These are phyloP conservation scores for Phanerodontia chrysosporium DNA, from an alignment of 768 basidiomycete genomes.

Conservation along the genomic window DNA sequence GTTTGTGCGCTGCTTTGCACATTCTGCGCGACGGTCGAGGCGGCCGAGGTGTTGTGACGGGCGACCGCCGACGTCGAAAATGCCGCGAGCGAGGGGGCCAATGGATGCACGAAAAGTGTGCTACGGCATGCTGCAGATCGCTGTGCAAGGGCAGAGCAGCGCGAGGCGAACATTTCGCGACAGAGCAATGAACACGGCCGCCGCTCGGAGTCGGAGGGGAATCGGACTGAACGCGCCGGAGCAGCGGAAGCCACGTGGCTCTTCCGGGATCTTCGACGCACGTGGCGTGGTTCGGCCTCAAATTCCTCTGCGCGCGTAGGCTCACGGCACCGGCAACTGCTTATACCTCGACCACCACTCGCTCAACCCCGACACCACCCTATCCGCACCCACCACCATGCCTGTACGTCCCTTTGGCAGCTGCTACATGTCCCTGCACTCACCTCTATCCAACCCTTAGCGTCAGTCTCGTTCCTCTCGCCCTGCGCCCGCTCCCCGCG, in stretches of 20 bases:
- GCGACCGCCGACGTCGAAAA: not conserved
- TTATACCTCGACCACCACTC: conserved; percentile 19
- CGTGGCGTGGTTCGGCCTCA: conserved; percentile 18
- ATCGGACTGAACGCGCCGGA: not conserved
- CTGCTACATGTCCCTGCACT: not conserved
- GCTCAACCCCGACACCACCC: not conserved
- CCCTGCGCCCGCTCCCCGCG: conserved; percentile 41
- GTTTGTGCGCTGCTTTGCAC: not conserved
- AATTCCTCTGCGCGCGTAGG: conserved; percentile 18
- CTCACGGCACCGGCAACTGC: conserved; percentile 14
- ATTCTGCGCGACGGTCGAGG: not conserved
- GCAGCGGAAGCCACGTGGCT: conserved; percentile 9
- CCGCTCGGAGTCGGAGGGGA: not conserved
- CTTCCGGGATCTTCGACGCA: conserved; percentile 15
- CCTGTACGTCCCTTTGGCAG: conserved; percentile 35
- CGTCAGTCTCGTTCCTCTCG: conserved; percentile 78
- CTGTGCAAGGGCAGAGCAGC: not conserved
- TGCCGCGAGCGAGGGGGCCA: not conserved
- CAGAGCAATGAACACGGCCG: conserved; percentile 5
- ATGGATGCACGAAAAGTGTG: not conserved
- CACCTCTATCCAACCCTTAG: conserved; percentile 30
- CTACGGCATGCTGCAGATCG: not conserved
- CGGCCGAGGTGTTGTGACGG: not conserved
- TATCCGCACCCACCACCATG: conserved; percentile 29
- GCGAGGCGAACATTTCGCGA: conserved; percentile 8